Conservation (phyloP, 2,329 filamentous ascomycete genomes). For the Sclerotiophoma versabilis region DNA sequence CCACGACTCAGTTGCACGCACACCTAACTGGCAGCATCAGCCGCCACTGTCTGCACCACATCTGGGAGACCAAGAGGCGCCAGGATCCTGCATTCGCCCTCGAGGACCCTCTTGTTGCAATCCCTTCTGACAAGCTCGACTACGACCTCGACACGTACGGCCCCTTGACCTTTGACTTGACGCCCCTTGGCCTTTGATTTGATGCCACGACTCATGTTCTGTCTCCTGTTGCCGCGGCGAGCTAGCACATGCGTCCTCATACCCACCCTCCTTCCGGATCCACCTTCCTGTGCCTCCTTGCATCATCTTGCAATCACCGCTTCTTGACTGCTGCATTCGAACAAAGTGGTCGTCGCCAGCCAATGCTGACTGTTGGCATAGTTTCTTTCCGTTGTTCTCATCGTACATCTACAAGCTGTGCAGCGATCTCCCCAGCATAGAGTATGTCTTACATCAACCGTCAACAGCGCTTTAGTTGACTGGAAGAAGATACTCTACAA, state of each 20-base stretch:
- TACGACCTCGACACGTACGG: constrained; percentile 72
- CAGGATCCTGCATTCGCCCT: constrained; percentile 61
- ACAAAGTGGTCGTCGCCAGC: background rate
- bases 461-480: constrained; percentile 15
- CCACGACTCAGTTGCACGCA: constrained; percentile 70
- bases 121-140: constrained; percentile 74
- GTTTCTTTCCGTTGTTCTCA: constrained; percentile 81
- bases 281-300: constrained; percentile 8
- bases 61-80: constrained; percentile 70
- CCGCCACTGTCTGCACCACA: constrained; percentile 73
- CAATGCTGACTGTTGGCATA: constrained; percentile 28
- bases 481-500: constrained; percentile 62
- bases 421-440: constrained; percentile 66
- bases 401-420: constrained; percentile 81
- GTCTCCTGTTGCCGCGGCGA: constrained; percentile 10
- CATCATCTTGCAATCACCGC: background rate
- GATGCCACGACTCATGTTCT: constrained; percentile 12
- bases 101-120: constrained; percentile 71
- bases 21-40: constrained; percentile 82
- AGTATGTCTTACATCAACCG: constrained; percentile 57
- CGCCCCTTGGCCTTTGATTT: constrained; percentile 3
- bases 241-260: constrained; percentile 1
- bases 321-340: background rate
- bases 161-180: constrained; percentile 1
- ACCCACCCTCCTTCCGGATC: constrained; percentile 15